Conservation (phyloP, 805 yeast genomes). For the Brettanomyces naardenensis region DNA sequence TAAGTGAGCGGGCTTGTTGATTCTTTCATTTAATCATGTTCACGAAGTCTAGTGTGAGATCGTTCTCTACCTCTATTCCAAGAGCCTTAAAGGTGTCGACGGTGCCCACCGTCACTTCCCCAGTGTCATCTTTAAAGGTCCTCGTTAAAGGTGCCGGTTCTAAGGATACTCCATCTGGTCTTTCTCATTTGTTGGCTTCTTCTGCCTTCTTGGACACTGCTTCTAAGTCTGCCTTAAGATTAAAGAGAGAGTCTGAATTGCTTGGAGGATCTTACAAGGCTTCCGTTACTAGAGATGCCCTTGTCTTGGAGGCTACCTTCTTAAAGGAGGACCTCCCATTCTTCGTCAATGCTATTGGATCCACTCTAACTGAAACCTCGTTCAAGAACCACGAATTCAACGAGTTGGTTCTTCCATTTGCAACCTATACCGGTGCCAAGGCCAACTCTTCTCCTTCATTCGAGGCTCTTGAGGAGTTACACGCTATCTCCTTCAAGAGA, state of each 20-base stretch:
- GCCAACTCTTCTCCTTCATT: constrained; percentile 44
- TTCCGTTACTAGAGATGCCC: constrained; percentile 72
- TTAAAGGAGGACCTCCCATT: constrained; percentile 85
- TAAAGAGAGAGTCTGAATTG: constrained; percentile 90
- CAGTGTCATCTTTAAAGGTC: constrained; percentile 69
- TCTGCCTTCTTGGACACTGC: constrained; percentile 79
- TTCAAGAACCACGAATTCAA: constrained; percentile 77
- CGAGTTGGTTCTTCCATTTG: constrained; percentile 79
- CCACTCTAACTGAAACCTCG: constrained; percentile 58
- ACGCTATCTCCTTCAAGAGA: constrained; percentile 71
- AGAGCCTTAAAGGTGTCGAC: constrained; percentile 37
- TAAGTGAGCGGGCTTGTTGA: no score
- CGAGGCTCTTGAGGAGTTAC: constrained; percentile 70
- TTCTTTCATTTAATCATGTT: no score
- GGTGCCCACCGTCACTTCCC: constrained; percentile 41
- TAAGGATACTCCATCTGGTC: constrained; percentile 66
- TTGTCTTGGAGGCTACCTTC: constrained; percentile 74
- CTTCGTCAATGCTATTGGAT: constrained; percentile 79
- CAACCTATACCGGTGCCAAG: constrained; percentile 51
- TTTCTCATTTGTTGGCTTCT: constrained; percentile 77
- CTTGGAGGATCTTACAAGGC: constrained; percentile 78
- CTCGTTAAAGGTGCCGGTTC: constrained; percentile 81
- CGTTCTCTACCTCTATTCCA: constrained; percentile 31
- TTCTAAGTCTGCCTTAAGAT: constrained; percentile 80
- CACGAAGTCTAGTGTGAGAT: constrained; percentile 12